phyloP scores from a whole-genome alignment of 2,329 filamentous ascomycete species.

The Botryotinia convoluta region DNA sequence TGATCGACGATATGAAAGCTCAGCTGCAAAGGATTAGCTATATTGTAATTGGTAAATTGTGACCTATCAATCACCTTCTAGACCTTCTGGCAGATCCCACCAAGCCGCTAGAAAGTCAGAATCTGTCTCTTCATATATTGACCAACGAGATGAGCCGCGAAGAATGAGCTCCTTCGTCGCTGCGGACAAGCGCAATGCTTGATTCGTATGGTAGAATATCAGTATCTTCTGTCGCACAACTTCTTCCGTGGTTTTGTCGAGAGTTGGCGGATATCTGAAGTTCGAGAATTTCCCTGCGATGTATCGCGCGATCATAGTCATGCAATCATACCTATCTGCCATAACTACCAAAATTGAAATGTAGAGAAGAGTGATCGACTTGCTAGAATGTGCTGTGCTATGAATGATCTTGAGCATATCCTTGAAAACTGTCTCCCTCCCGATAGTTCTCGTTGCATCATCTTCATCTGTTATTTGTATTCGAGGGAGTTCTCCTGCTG shows the following conservation, averaged over 20 bases:
- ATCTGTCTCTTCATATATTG: constrained; percentile 35
- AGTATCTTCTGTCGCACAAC: constrained; percentile 67
- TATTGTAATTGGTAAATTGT: not conserved
- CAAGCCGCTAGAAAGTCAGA: constrained; percentile 50
- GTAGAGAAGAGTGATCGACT: constrained; percentile 54
- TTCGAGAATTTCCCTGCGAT: constrained; percentile 46
- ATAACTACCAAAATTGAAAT: constrained; percentile 67
- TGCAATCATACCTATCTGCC: constrained; percentile 71
- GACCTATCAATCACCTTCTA: constrained; percentile 55
- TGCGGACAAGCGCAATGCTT: constrained; percentile 57
- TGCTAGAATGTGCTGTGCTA: constrained; percentile 42
- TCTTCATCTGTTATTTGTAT: constrained; percentile 67
- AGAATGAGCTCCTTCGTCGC: constrained; percentile 65
- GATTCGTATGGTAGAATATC: constrained; percentile 62
- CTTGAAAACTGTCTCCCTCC: constrained; percentile 60
- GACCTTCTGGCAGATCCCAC: constrained; percentile 68
- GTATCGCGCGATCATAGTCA: constrained; percentile 53
- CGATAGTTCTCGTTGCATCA: constrained; percentile 58
- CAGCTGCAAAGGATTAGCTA: constrained; percentile 46
- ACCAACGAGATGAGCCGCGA: constrained; percentile 54
- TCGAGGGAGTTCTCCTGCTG: constrained; percentile 55
- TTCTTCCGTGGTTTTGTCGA: constrained; percentile 57
- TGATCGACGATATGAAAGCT: constrained; percentile 63
- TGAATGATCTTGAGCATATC: constrained; percentile 69
- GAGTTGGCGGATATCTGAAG: constrained; percentile 54